These are phyloP conservation scores for Komagataella pseudopastoris DNA, from an alignment of 805 yeast genomes.

Conservation along the genomic window DNA sequence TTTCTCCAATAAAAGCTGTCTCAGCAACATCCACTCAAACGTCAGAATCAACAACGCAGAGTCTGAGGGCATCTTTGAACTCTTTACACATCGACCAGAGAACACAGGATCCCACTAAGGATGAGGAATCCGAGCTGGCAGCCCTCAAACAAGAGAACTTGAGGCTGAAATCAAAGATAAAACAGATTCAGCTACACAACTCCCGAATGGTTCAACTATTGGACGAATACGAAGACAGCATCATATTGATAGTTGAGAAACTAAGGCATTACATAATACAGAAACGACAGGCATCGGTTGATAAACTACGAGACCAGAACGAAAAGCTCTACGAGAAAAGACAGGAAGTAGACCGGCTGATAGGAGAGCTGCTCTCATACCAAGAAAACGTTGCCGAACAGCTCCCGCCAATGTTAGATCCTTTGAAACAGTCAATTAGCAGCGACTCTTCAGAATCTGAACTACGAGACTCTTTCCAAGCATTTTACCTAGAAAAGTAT, in stretches of 20 bases:
- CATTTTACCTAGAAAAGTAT: background rate
- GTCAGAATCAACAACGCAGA: background rate
- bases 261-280: conserved; percentile 2
- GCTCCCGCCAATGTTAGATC: background rate
- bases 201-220: conserved; percentile 1
- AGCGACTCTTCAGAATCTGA: background rate
- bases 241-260: conserved; percentile 1
- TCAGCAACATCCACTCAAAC: background rate
- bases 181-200: background rate
- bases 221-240: conserved; percentile 5
- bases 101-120: background rate
- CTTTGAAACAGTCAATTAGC: background rate
- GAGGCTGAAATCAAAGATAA: background rate
- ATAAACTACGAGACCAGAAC: background rate
- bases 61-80: background rate
- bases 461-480: background rate
- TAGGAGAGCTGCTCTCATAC: background rate
- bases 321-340: background rate
- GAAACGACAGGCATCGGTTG: background rate
- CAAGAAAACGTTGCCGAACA: background rate
- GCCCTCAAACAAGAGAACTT: background rate
- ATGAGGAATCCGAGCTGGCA: background rate
- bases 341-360: background rate
- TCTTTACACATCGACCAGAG: background rate
- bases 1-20: background rate